Base-by-base conservation (phyloP, 345 rosid genomes). In the Moringa oleifera region DNA sequence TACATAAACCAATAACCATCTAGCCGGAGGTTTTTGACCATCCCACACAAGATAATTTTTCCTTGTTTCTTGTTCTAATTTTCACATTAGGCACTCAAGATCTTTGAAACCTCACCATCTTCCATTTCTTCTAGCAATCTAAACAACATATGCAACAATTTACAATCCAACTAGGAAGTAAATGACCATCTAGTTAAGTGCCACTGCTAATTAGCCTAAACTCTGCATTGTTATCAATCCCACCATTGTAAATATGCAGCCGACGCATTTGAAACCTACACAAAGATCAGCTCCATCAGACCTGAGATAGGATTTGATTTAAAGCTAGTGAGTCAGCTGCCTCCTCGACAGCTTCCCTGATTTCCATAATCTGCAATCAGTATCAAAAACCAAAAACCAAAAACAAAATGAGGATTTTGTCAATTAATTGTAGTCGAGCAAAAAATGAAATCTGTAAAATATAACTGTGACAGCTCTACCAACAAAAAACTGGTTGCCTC, bases 281-380 rank as follows among this genome's bases (percentile, higher is more conserved):
- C 58, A 47, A 18, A 64, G 37, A 53, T 28, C 16, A 52, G 55
- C 47, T 59, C 16, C 52, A 65, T 20, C 70, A 63, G 78, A 93
- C 98, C 89, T 57, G 78, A 58, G 85, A 74, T 15, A 72, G 77
- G 46, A 93, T 84, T 64, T 77, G 79, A 65, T 75, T 79, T 59
- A 93, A 72, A 63, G 78, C 77, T 62, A 68, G 70, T 20, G 91
- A 72, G 69, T 80, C 83, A 21, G 81, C 47, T 31, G 97, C 91
- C 68, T 93, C 97, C 67, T 86, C 83, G 57, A 93, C 91, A 18
- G 87, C 83, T 83, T 90, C 97, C 72, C 98, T 86, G 62, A 93
- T 80, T 69, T 93, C 94, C 95, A 93, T 80, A 67, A 93, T 78
- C 98, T 93, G 82, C 66, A 63, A 55, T 58, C 64, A 67, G 22